Conservation (phyloP, 768 basidiomycete genomes). For the Trametes cingulata region DNA sequence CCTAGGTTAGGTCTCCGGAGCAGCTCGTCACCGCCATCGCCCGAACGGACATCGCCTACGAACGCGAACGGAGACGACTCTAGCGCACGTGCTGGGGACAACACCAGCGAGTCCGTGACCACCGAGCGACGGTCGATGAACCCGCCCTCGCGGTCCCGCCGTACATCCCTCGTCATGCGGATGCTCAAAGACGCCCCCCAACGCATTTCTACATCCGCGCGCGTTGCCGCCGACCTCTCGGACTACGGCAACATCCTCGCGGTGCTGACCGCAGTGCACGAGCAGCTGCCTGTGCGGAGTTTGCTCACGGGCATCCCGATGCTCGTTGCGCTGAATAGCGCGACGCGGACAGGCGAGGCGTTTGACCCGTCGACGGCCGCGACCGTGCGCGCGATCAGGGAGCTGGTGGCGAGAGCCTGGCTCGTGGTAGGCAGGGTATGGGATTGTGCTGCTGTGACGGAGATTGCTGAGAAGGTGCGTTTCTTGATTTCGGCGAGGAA, state of each 20-base stretch:
- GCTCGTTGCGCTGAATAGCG: slow-evolving; percentile 71
- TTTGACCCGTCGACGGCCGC: slow-evolving; percentile 38
- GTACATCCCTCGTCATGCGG: slow-evolving; percentile 54
- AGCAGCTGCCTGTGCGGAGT: slow-evolving; percentile 72
- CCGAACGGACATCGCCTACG: slow-evolving; percentile 26
- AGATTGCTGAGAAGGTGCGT: slow-evolving; percentile 56
- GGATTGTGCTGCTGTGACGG: slow-evolving; percentile 57
- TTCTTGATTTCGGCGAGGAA: not conserved
- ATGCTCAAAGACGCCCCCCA: slow-evolving; percentile 51
- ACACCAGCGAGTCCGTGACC: slow-evolving; percentile 30
- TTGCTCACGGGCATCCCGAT: slow-evolving; percentile 82
- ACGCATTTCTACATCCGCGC: slow-evolving; percentile 42
- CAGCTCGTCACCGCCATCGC: slow-evolving; percentile 42
- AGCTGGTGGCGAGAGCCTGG: slow-evolving; percentile 68
- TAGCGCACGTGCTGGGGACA: slow-evolving; percentile 13
- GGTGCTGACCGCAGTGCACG: slow-evolving; percentile 66
- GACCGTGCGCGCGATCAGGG: slow-evolving; percentile 57
- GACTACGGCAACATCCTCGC: slow-evolving; percentile 76
- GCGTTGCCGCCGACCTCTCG: slow-evolving; percentile 56
- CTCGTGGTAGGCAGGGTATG: slow-evolving; percentile 68
- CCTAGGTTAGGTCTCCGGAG: slow-evolving; percentile 55
- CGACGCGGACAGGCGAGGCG: slow-evolving; percentile 44
- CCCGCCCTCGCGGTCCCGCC: slow-evolving; percentile 52
- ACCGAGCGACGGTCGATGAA: slow-evolving; percentile 48
- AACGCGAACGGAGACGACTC: slow-evolving; percentile 16